Conservation (phyloP, 495 filamentous ascomycete species). For the Pseudoneurospora amorphoporcata region DNA sequence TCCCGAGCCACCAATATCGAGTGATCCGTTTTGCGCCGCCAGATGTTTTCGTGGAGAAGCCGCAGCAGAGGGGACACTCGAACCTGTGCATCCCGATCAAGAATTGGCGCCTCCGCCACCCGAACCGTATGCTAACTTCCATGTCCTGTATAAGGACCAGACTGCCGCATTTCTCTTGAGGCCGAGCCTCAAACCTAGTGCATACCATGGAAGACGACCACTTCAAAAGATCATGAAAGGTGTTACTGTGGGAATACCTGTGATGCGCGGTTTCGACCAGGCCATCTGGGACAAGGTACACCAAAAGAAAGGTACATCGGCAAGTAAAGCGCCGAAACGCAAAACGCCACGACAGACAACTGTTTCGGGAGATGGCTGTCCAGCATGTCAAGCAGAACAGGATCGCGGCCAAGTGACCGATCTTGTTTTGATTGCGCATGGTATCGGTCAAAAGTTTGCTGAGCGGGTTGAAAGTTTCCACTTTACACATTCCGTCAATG, state of each 20-base stretch:
- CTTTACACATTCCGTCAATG: conserved; percentile 91
- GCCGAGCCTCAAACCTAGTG: conserved; percentile 68
- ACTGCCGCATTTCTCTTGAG: conserved; percentile 69
- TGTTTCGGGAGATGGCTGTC: conserved; percentile 22
- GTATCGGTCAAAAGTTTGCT: conserved; percentile 94
- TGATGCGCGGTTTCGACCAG: conserved; percentile 78
- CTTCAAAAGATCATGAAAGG: conserved; percentile 79
- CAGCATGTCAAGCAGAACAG: conserved; percentile 44
- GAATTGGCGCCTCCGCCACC: conserved; percentile 19
- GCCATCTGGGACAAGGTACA: conserved; percentile 67
- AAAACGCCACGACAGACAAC: conserved; percentile 5
- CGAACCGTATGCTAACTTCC: conserved; percentile 49
- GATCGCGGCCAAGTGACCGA: conserved; percentile 71
- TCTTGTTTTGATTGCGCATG: conserved; percentile 81
- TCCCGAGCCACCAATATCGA: conserved; percentile 38
- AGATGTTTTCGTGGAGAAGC: conserved; percentile 45
- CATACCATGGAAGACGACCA: conserved; percentile 66
- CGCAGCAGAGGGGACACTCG: conserved; percentile 40
- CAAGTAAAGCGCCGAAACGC: conserved; percentile 33
- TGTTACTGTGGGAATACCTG: conserved; percentile 67
- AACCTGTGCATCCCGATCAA: conserved; percentile 29
- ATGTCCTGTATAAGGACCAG: conserved; percentile 74
- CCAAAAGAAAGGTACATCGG: conserved; percentile 23
- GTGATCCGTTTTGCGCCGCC: conserved; percentile 44
- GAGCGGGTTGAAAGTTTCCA: conserved; percentile 93